Evolutionary conservation across 1,284 basidiomycete species (phyloP), one percentile per base, ranked within the genome.

Genomic region (Ceratobasidium sp.): DNA sequence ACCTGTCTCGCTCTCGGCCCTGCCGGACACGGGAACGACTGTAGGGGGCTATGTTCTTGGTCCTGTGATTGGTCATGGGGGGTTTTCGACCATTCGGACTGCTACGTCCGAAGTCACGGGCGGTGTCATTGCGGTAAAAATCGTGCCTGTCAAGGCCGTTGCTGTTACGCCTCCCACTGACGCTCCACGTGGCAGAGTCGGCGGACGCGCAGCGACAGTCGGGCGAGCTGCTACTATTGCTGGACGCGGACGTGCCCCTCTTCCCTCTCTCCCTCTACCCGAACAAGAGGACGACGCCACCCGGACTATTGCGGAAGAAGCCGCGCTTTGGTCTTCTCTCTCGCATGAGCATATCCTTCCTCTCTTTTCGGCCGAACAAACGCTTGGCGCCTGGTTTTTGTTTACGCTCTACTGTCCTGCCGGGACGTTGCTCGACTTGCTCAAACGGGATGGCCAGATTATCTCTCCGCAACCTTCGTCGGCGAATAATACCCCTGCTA

Each of bases 361-460:
- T 4, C 89, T 98, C 41, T 92, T 97, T 83, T 89, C 91, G 52
- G 87, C 88, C 65, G 87, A 90, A 79, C 89, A 92, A 79, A 91
- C 91, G 0, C 81, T 88, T 33, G 89, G 90, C 79, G 92, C 92
- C 65, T 93, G 94, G 80, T 97, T 92, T 83, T 92, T 97, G 83
- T 89, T 97, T 86, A 96, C 92, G 35, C 90, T 96, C 3, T 90
- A 90, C 80, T 94, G 96, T 81, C 92, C 94, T 18, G 93, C 93
- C 18, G 96, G 96, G 8, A 94, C 93, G 3, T 88, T 98, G 64
- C 92, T 94, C 81, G 94, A 97, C 82, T 93, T 96, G 73, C 87
- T 98, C 78, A 90, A 91, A 82, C 87, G 92, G 67, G 91, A 91
- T 78, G 94, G 92, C 3, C 73, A 75, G 60, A 18, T 54, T 4